phyloP scores from a whole-genome alignment of 176 grass and related monocot genomes.

The Calamus simplicifolius region DNA sequence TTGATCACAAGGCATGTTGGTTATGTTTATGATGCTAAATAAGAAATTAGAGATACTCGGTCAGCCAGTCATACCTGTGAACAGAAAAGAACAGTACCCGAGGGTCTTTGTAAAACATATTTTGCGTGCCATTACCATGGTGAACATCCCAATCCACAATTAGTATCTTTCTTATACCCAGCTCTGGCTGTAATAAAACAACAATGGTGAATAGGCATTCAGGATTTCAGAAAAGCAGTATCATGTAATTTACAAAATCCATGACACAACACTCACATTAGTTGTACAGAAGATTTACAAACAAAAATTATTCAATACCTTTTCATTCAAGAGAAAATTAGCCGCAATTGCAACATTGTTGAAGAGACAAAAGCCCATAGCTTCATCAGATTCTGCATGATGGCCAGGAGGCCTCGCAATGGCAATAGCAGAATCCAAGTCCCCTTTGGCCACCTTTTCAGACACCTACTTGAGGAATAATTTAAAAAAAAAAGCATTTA shows the following conservation, averaged over 20 bases:
- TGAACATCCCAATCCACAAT: slow-evolving; percentile 99
- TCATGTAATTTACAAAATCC: too few relatives aligned
- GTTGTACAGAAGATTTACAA: slow-evolving; percentile 1
- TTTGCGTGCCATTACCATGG: slow-evolving; percentile 93
- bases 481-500: slow-evolving; percentile 1
- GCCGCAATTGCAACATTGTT: slow-evolving; percentile 88
- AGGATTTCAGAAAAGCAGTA: too few relatives aligned
- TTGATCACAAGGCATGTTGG: too few relatives aligned
- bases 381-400: slow-evolving; percentile 73
- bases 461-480: slow-evolving; percentile 45
- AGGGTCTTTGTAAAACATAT: slow-evolving; percentile 79
- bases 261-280: too few relatives aligned
- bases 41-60: neutral
- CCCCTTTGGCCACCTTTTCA: slow-evolving; percentile 78
- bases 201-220: too few relatives aligned
- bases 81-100: slow-evolving; percentile 94
- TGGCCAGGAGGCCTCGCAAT: slow-evolving; percentile 93
- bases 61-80: slow-evolving; percentile 48
- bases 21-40: neutral
- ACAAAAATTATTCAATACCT: slow-evolving; percentile 31
- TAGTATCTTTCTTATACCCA: slow-evolving; percentile 88
- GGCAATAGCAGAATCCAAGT: slow-evolving; percentile 81
- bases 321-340: slow-evolving; percentile 86
- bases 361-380: slow-evolving; percentile 99
- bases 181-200: slow-evolving; percentile 57